These are phyloP conservation scores for Pseudopithomyces maydicus DNA, from an alignment of 2,329 filamentous ascomycete genomes.

Conservation along the genomic window DNA sequence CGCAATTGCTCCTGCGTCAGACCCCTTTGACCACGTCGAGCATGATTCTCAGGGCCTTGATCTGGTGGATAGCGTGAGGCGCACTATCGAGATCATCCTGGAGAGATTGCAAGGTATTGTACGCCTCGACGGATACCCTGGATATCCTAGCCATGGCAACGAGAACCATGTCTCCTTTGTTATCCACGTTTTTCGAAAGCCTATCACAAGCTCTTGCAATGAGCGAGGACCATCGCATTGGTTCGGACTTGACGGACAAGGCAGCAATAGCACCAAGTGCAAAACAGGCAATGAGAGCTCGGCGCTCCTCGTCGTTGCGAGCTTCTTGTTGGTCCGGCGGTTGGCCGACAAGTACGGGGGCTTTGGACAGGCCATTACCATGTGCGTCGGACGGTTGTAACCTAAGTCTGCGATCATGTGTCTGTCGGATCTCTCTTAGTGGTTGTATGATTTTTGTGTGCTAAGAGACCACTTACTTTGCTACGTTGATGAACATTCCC, in stretches of 20 bases:
- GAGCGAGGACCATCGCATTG: conserved; percentile 57
- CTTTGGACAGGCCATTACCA: conserved; percentile 11
- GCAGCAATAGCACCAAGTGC: conserved; percentile 42
- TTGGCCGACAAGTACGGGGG: conserved; percentile 3
- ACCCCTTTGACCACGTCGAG: conserved; percentile 7
- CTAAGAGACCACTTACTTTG: neutral
- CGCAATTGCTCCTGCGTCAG: conserved; percentile 5
- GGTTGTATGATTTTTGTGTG: neutral
- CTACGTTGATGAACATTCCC: conserved; percentile 13
- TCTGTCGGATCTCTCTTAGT: neutral
- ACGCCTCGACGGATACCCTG: conserved; percentile 20
- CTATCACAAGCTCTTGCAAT: conserved; percentile 61
- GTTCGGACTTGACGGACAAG: conserved; percentile 37
- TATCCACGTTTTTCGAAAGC: conserved; percentile 55
- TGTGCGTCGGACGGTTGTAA: conserved; percentile 7
- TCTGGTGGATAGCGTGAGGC: conserved; percentile 3
- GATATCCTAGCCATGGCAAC: conserved; percentile 45
- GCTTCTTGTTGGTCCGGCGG: conserved; percentile 22
- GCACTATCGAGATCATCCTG: conserved; percentile 2
- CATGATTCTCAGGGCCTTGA: conserved; percentile 7
- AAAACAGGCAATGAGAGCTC: conserved; percentile 56
- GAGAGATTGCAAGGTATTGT: conserved; percentile 24
- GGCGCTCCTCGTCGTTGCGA: conserved; percentile 55
- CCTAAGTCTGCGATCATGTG: conserved; percentile 15
- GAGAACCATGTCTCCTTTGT: conserved; percentile 56